Evolutionary conservation across 345 rosid species (phyloP).

Genomic region (Sonneratia caseolaris): DNA sequence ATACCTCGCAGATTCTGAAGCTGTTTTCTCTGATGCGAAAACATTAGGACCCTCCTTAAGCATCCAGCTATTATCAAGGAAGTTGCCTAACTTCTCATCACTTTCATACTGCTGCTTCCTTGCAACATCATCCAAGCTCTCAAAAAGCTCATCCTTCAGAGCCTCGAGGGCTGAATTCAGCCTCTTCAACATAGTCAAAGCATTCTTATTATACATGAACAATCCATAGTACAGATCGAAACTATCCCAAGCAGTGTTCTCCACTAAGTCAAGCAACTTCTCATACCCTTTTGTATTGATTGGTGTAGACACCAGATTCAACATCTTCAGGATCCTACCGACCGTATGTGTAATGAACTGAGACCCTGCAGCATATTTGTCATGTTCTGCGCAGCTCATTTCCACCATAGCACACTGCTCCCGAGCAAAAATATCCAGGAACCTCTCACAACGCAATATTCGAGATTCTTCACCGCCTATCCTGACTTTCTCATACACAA

Average conservation of each 20-base stretch:
- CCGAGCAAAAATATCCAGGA: constrained; percentile 27
- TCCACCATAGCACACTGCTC: constrained; percentile 53
- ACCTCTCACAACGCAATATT: constrained; percentile 26
- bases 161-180: constrained; percentile 53
- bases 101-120: constrained; percentile 25
- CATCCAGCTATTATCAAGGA: not conserved
- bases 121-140: constrained; percentile 36
- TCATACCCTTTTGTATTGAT: constrained; percentile 48
- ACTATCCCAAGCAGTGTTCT: constrained; percentile 48
- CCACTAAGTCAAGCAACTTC: constrained; percentile 39
- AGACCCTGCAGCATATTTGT: constrained; percentile 37
- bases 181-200: constrained; percentile 59
- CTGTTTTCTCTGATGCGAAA: not conserved
- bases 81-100: constrained; percentile 9
- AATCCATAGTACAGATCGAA: constrained; percentile 73
- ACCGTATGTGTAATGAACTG: constrained; percentile 51
- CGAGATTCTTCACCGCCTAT: constrained; percentile 30
- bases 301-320: constrained; percentile 44
- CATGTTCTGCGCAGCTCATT: constrained; percentile 49
- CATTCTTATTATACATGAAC: constrained; percentile 53
- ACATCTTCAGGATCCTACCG: constrained; percentile 38
- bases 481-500: constrained; percentile 64
- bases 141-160: constrained; percentile 49
- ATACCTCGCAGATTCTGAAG: constrained; percentile 8
- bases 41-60: constrained; percentile 2